phyloP scores from a whole-genome alignment of 192 early-diverging fungal genomes.

The Backusella sp. region DNA sequence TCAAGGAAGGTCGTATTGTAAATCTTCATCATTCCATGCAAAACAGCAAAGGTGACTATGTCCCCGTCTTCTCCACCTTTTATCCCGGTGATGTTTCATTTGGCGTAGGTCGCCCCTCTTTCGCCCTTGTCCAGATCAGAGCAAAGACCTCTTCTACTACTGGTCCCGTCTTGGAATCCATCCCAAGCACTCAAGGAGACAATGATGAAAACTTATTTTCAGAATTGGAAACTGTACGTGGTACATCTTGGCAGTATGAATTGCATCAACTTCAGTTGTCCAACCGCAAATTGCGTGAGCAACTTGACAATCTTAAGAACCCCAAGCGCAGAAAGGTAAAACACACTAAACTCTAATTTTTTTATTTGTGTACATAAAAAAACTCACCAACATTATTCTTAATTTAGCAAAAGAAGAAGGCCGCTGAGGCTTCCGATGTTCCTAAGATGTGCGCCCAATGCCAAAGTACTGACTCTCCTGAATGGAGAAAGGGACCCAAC shows the following conservation, averaged over 20 bases:
- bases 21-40: constrained; percentile 37
- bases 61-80: constrained; percentile 38
- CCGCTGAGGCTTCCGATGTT: background rate
- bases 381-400: background rate
- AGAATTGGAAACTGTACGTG: constrained; percentile 24
- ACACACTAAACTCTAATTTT: background rate
- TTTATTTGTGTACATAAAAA: background rate
- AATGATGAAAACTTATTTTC: constrained; percentile 21
- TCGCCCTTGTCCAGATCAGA: background rate
- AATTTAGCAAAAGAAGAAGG: constrained; percentile 11
- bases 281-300: constrained; percentile 57
- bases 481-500: constrained; percentile 54
- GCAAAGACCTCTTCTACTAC: background rate
- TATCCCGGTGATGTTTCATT: constrained; percentile 36
- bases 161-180: background rate
- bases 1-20: constrained; percentile 20
- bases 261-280: constrained; percentile 44
- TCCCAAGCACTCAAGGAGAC: background rate
- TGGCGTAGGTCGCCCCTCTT: constrained; percentile 21
- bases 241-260: constrained; percentile 33
- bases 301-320: constrained; percentile 39
- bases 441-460: constrained; percentile 29
- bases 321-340: constrained; percentile 29
- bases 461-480: constrained; percentile 28
- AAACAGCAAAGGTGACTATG: constrained; percentile 39